Evolutionary conservation across 768 basidiomycete species (phyloP), one percentile per base, ranked within the genome.

Genomic region (Pleurotus salmoneostramineus): DNA sequence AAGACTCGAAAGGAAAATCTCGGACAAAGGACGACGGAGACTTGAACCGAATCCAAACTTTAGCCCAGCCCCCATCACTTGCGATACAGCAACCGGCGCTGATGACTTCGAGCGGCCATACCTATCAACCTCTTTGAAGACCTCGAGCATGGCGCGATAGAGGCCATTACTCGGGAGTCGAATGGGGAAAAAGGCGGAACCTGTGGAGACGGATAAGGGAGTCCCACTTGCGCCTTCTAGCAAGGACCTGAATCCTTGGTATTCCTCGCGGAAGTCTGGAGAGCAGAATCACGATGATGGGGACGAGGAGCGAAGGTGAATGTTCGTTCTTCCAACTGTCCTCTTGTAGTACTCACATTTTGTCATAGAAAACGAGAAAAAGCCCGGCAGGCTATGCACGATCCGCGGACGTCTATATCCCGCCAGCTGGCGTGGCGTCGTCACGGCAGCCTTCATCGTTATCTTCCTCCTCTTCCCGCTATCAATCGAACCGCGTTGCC

Each of bases 71-170:
- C 37, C 6, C 6, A 6, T 14, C 6, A 40, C 14, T 14, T 6
- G 6, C 37, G 37, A 14, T 40, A 14, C 68, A 64, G 57, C 68
- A 64, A 57, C 68, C 59, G 48, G 73, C 76, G 1, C 55, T 82
- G 58, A 74, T 79, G 33, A 76, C 78, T 2, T 76, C 81, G 0
- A 75, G 75, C 36, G 87, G 87, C 1, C 91, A 94, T 64, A 91
- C n/a, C n/a, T 64, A 91, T 93, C 70, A 93, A 93, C 66, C 72
- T 94, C 52, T 93, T 93, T 62, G 86, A 89, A 62, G 90, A 92
- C 64, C 62, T 93, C n/a, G 91, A 93, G 64, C 67, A 81, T 78
- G 80, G 75, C 60, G 72, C 79, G 3, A 71, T 80, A 17, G 66
- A 78, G 0, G 73, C 78, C 5, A 71, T 82, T 1, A 71, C 78